Percentiles rank a stretch among this genome's conserved stretches.
Conservation (phyloP, 495 filamentous ascomycete genomes). For the Aspergillus baeticus region DNA sequence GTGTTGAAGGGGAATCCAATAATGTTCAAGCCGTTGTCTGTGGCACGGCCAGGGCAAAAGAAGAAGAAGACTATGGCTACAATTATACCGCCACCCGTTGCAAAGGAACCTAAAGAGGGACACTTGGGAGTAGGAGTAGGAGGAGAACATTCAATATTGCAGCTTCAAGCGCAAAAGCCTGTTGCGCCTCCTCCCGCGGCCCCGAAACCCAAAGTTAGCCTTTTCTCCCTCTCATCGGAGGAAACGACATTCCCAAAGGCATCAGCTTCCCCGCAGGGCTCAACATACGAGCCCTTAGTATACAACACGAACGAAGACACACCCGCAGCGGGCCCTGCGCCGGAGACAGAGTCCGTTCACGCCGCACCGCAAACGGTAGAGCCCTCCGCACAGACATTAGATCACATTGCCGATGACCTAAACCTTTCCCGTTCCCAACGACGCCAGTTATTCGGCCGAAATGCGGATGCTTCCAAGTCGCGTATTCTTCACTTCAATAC, state of each 20-base stretch:
- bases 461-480: slow-evolving; percentile 32
- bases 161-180: slow-evolving; percentile 8
- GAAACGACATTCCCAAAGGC: slow-evolving; percentile 13
- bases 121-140: not conserved
- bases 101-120: not conserved
- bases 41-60: slow-evolving; percentile 67
- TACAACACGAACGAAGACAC: slow-evolving; percentile 36
- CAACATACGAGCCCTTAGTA: slow-evolving; percentile 51
- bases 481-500: slow-evolving; percentile 79
- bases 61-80: slow-evolving; percentile 47
- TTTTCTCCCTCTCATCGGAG: slow-evolving; percentile 55
- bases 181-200: slow-evolving; percentile 16
- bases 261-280: slow-evolving; percentile 4
- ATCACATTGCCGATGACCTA: slow-evolving; percentile 66
- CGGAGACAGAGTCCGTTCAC: slow-evolving; percentile 19
- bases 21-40: slow-evolving; percentile 87
- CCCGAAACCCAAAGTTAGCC: slow-evolving; percentile 55
- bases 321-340: slow-evolving; percentile 21
- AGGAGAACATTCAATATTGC: not conserved
- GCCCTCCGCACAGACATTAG: slow-evolving; percentile 46
- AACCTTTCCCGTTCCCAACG: slow-evolving; percentile 70
- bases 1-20: slow-evolving; percentile 73
- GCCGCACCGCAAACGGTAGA: slow-evolving; percentile 23
- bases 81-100: slow-evolving; percentile 12
- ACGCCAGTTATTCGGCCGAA: slow-evolving; percentile 80